Percentiles rank a stretch among this genome's conserved stretches.
These are phyloP conservation scores for Cicer cuneatum DNA, from an alignment of 306 rosid genomes.

Conservation along the genomic window DNA sequence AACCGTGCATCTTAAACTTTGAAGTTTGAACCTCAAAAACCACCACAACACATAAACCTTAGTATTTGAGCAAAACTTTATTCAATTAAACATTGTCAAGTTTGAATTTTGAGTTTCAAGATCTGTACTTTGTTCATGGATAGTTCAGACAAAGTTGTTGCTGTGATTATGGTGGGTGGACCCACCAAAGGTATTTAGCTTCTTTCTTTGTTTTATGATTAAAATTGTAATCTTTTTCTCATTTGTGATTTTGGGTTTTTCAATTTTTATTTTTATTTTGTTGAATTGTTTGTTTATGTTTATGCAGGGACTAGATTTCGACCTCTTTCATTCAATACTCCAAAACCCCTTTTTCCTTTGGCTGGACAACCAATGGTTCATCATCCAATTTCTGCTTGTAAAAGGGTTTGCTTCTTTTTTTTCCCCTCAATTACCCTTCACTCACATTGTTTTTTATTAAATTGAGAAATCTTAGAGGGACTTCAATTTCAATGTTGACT, in stretches of 20 bases:
- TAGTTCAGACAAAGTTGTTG: constrained; percentile 87
- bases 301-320: constrained; percentile 91
- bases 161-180: constrained; percentile 98
- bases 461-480: constrained; percentile 22
- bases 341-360: constrained; percentile 96
- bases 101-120: constrained; percentile 41
- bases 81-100: constrained; percentile 22
- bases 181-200: constrained; percentile 81
- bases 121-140: constrained; percentile 62
- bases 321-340: constrained; percentile 95
- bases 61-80: background rate
- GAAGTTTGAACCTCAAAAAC: constrained; percentile 3
- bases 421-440: constrained; percentile 13
- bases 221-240: constrained; percentile 26
- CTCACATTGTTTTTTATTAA: background rate
- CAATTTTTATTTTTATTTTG: constrained; percentile 2
- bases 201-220: constrained; percentile 10
- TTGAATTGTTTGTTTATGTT: background rate
- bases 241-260: constrained; percentile 32
- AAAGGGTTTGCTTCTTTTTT: constrained; percentile 64
- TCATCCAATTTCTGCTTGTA: constrained; percentile 95
- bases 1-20: constrained; percentile 2
- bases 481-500: constrained; percentile 39
- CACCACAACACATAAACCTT: background rate
- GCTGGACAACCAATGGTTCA: constrained; percentile 98